phyloP scores from a whole-genome alignment of 352 stramenopile species.

The Globisporangium spiculum region DNA sequence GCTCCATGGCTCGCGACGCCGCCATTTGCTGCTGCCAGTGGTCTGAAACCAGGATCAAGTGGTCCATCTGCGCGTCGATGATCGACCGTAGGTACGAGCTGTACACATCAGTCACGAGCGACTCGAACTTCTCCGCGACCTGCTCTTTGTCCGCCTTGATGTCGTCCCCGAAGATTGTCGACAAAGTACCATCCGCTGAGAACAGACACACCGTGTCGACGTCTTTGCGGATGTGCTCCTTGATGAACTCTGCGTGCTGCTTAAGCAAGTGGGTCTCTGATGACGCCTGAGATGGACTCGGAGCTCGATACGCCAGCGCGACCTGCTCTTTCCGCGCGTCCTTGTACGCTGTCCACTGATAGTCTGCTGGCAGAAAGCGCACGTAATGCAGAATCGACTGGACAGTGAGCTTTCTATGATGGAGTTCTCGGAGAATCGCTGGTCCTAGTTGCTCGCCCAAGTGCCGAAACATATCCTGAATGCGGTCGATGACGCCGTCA shows the following conservation, averaged over 20 bases:
- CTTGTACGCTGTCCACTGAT: constrained; percentile 67
- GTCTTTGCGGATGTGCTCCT: constrained; percentile 69
- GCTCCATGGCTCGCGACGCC: constrained; percentile 14
- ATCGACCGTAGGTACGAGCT: constrained; percentile 45
- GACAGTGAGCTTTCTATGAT: constrained; percentile 51
- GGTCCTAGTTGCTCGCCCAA: constrained; percentile 46
- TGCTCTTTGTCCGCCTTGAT: constrained; percentile 42
- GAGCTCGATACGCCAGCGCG: constrained; percentile 30
- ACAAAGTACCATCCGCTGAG: constrained; percentile 50
- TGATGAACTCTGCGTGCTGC: constrained; percentile 65
- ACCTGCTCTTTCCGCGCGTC: constrained; percentile 59
- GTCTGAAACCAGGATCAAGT: constrained; percentile 46
- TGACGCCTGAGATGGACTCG: neutral
- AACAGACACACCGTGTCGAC: constrained; percentile 75
- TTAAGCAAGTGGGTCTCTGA: constrained; percentile 33
- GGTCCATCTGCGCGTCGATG: constrained; percentile 56
- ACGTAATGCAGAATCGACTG: constrained; percentile 58
- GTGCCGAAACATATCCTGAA: constrained; percentile 71
- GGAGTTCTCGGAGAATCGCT: constrained; percentile 50
- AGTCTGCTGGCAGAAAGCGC: constrained; percentile 55
- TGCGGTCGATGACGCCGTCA: constrained; percentile 50
- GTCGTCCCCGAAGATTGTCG: constrained; percentile 72
- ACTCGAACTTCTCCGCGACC: constrained; percentile 61
- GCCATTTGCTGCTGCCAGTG: constrained; percentile 62
- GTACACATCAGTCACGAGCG: constrained; percentile 59